A percentile compares a stretch with the other conserved stretches of the same genome.
Evolutionary conservation across 805 yeast species (phyloP).

Genomic region (Yarrowia divulgata): DNA sequence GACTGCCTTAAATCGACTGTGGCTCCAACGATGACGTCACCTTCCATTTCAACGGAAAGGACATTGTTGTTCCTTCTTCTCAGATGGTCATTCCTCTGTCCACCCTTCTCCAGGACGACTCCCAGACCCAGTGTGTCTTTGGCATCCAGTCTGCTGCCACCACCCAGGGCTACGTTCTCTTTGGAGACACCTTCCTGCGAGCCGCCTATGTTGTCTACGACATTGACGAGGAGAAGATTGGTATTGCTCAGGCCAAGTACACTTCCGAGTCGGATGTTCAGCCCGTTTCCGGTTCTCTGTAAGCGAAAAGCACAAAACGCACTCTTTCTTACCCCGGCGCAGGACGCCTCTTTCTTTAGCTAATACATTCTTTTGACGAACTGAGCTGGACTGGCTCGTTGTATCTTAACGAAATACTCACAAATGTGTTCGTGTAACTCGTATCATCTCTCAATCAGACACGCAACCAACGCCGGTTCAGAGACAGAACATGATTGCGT

Average conservation of each 20-base stretch:
- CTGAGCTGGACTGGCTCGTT: too few species aligned
- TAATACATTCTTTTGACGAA: background rate
- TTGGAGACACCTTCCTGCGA: constrained; percentile 71
- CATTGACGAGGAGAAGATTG: constrained; percentile 61
- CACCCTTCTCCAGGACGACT: constrained; percentile 90
- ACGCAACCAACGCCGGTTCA: too few species aligned
- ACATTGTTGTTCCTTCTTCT: constrained; percentile 86
- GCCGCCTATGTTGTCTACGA: constrained; percentile 72
- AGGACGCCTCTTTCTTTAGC: background rate
- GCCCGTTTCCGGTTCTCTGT: constrained; percentile 43
- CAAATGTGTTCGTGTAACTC: too few species aligned
- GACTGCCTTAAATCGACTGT: constrained; percentile 82
- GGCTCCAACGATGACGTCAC: constrained; percentile 88
- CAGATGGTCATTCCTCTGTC: constrained; percentile 54
- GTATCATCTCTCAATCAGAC: too few species aligned
- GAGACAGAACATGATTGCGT: too few species aligned
- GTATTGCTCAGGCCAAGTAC: constrained; percentile 60
- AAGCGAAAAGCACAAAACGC: too few species aligned
- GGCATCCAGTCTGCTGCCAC: constrained; percentile 98
- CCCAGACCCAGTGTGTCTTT: constrained; percentile 94
- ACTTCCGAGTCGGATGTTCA: constrained; percentile 45
- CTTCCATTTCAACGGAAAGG: constrained; percentile 88
- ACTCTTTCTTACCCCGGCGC: background rate
- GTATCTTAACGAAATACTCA: too few species aligned
- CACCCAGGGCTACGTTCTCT: constrained; percentile 47